These are phyloP conservation scores for Malassezia psittaci DNA, from an alignment of 1,284 basidiomycete species.

Conservation along the genomic window DNA sequence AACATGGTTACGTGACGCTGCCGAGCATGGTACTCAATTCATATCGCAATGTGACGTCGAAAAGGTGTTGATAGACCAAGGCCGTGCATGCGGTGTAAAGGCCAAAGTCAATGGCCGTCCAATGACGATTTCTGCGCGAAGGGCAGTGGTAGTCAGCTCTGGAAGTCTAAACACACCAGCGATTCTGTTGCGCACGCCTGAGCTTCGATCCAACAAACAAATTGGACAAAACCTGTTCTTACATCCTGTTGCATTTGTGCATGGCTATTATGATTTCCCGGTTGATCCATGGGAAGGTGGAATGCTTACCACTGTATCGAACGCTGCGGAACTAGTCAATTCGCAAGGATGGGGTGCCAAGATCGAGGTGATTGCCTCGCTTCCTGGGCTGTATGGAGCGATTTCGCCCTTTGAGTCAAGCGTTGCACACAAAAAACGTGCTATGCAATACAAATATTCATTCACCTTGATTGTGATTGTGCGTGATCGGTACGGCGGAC, in stretches of 20 bases:
- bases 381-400: slow-evolving; percentile 46
- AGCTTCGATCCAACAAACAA: slow-evolving; percentile 48
- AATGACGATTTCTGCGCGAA: slow-evolving; percentile 44
- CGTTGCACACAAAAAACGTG: slow-evolving; percentile 47
- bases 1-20: slow-evolving; percentile 48
- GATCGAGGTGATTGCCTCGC: slow-evolving; percentile 50
- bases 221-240: slow-evolving; percentile 51
- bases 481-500: slow-evolving; percentile 46
- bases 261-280: slow-evolving; percentile 49
- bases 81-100: slow-evolving; percentile 33
- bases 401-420: slow-evolving; percentile 46
- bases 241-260: slow-evolving; percentile 50
- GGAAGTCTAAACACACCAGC: slow-evolving; percentile 51
- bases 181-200: slow-evolving; percentile 49
- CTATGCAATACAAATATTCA: slow-evolving; percentile 44
- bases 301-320: slow-evolving; percentile 50
- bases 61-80: slow-evolving; percentile 47
- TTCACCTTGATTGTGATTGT: slow-evolving; percentile 43
- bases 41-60: slow-evolving; percentile 46
- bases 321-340: slow-evolving; percentile 37
- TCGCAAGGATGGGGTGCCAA: slow-evolving; percentile 49
- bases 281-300: slow-evolving; percentile 51
- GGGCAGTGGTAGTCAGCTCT: slow-evolving; percentile 48
- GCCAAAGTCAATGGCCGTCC: slow-evolving; percentile 33
- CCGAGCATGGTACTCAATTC: slow-evolving; percentile 47